Evolutionary conservation across 2,329 filamentous ascomycete species (phyloP).

Genomic region (Curvularia spicifera): DNA sequence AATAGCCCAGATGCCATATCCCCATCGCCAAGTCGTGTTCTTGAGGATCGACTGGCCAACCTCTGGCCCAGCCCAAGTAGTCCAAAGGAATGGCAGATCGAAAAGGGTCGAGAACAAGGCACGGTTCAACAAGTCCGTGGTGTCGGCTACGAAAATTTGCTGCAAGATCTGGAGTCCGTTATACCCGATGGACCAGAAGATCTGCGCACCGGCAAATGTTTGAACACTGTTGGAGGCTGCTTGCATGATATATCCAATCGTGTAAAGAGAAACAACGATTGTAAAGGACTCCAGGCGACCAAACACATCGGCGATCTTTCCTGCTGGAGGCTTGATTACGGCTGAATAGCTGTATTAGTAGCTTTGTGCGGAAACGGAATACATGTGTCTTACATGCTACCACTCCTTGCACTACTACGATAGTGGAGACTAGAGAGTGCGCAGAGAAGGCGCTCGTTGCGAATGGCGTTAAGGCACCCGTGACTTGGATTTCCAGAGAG

Average conservation of each 20-base stretch:
- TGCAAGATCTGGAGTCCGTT: constrained; percentile 67
- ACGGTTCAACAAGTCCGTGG: constrained; percentile 62
- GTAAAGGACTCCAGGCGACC: constrained; percentile 66
- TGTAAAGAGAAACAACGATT: constrained; percentile 61
- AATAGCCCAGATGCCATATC: constrained; percentile 67
- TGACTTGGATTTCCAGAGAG: constrained; percentile 70
- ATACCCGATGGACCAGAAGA: constrained; percentile 67
- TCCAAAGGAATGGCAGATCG: constrained; percentile 66
- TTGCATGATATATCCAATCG: constrained; percentile 65
- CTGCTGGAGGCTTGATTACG: constrained; percentile 66
- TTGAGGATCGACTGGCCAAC: constrained; percentile 58
- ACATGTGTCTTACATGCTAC: constrained; percentile 52
- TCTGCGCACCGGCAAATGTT: constrained; percentile 60
- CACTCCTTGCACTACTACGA: constrained; percentile 68
- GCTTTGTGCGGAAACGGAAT: neutral
- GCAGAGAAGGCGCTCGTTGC: constrained; percentile 69
- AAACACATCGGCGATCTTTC: constrained; percentile 67
- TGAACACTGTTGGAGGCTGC: constrained; percentile 62
- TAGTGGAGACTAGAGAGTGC: constrained; percentile 70
- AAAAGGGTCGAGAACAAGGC: constrained; percentile 65
- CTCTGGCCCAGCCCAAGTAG: constrained; percentile 65
- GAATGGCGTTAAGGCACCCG: constrained; percentile 66
- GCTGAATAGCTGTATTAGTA: constrained; percentile 38
- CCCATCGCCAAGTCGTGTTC: constrained; percentile 64
- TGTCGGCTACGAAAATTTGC: constrained; percentile 71